These are phyloP conservation scores for Malassezia yamatoensis DNA, from an alignment of 1,284 basidiomycete genomes.

Conservation along the genomic window DNA sequence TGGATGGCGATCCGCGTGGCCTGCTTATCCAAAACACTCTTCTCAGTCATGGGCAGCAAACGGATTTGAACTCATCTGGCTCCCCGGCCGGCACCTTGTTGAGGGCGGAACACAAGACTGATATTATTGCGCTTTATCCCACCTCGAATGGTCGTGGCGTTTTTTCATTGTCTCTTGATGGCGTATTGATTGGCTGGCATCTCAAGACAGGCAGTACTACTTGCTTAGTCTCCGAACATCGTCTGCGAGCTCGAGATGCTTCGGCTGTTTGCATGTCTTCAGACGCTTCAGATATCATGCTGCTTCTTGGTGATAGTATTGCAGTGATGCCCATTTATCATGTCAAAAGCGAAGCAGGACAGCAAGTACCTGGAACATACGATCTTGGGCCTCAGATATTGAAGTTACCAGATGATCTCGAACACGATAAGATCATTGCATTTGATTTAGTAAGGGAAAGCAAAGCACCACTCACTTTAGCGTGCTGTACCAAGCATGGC, in stretches of 20 bases:
- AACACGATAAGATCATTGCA: not conserved
- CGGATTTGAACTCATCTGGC: not conserved
- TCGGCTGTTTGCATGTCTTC: slow-evolving; percentile 1
- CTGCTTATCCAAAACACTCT: slow-evolving; percentile 14
- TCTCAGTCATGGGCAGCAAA: not conserved
- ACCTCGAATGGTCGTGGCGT: not conserved
- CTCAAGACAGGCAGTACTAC: not conserved
- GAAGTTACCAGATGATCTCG: not conserved
- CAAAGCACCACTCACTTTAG: not conserved
- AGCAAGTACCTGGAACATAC: not conserved
- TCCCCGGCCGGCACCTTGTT: not conserved
- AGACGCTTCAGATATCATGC: not conserved
- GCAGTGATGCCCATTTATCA: not conserved
- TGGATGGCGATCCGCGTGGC: slow-evolving; percentile 13
- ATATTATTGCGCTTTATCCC: slow-evolving; percentile 6
- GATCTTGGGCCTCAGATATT: not conserved
- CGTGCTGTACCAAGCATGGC: not conserved
- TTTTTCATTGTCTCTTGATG: slow-evolving; percentile 11
- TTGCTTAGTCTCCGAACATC: not conserved
- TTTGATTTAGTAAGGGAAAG: not conserved
- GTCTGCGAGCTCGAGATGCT: slow-evolving; percentile 5
- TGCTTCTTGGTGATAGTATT: not conserved
- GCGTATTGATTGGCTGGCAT: slow-evolving; percentile 14
- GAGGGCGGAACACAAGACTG: slow-evolving; percentile 14
- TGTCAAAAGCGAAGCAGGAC: not conserved